Conservation (phyloP, 768 basidiomycete genomes). For the Sporobolomyces pararoseus region DNA sequence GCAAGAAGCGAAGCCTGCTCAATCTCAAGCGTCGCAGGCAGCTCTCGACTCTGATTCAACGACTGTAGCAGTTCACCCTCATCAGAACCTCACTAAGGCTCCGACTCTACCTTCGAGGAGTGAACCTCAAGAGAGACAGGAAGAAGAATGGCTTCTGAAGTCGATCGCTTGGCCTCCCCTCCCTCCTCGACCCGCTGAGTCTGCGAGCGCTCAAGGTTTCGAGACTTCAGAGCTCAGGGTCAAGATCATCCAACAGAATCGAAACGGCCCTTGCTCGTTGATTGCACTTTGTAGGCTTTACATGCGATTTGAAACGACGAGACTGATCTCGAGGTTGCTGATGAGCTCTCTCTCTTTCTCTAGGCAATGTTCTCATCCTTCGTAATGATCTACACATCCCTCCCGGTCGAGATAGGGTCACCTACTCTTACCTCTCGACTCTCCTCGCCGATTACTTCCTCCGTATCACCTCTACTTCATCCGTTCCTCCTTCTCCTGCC, state of each 20-base stretch:
- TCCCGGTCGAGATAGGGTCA: slow-evolving; percentile 53
- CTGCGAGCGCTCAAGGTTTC: neutral
- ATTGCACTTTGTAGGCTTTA: slow-evolving; percentile 69
- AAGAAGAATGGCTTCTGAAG: slow-evolving; percentile 36
- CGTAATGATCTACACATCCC: slow-evolving; percentile 72
- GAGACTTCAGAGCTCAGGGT: slow-evolving; percentile 9
- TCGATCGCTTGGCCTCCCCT: slow-evolving; percentile 31
- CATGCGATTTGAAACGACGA: neutral
- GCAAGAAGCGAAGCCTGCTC: too few relatives aligned
- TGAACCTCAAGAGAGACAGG: neutral
- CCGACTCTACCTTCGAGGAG: too few relatives aligned
- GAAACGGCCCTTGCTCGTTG: slow-evolving; percentile 75
- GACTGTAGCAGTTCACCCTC: too few relatives aligned
- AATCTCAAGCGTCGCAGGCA: too few relatives aligned
- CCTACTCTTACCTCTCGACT: slow-evolving; percentile 78
- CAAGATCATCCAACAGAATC: slow-evolving; percentile 41
- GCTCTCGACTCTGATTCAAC: too few relatives aligned
- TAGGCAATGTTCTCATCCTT: slow-evolving; percentile 83
- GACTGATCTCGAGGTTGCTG: neutral
- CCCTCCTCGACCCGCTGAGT: slow-evolving; percentile 18
- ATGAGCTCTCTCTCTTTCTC: too few relatives aligned
- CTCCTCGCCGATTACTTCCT: slow-evolving; percentile 80
- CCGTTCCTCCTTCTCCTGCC: neutral
- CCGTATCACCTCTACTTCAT: slow-evolving; percentile 43
- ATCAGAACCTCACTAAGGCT: too few relatives aligned